phyloP scores from a whole-genome alignment of 352 stramenopile genomes.

The Phytophthora syringae region DNA sequence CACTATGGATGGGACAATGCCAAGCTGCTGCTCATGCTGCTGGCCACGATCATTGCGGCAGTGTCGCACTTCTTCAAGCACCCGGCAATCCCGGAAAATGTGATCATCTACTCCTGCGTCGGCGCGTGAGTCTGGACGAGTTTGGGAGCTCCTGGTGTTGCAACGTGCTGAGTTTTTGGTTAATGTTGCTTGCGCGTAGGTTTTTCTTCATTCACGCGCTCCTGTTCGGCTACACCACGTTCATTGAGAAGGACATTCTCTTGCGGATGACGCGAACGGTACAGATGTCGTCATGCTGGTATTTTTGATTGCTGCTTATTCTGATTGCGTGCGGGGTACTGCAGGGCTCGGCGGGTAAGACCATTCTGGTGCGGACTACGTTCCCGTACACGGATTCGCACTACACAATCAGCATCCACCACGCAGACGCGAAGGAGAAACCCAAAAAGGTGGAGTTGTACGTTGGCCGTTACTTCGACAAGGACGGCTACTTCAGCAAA shows the following conservation, averaged over 20 bases:
- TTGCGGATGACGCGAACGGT: conserved; percentile 77
- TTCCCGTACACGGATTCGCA: conserved; percentile 81
- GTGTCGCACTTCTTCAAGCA: conserved; percentile 78
- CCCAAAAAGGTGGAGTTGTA: conserved; percentile 74
- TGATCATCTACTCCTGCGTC: conserved; percentile 77
- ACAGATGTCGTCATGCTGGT: neutral
- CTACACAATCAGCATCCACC: conserved; percentile 69
- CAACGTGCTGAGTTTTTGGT: neutral
- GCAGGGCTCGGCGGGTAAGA: conserved; percentile 43
- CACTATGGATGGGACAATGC: conserved; percentile 87
- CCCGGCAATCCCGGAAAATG: conserved; percentile 60
- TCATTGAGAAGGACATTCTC: conserved; percentile 85
- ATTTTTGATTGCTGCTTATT: too few relatives aligned
- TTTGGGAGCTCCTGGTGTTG: neutral
- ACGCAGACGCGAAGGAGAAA: conserved; percentile 46
- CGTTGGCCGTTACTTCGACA: conserved; percentile 87
- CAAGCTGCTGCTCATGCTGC: conserved; percentile 82
- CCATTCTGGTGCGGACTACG: conserved; percentile 67
- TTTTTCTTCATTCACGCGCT: conserved; percentile 87
- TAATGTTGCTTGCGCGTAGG: conserved; percentile 33
- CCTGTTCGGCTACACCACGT: conserved; percentile 68
- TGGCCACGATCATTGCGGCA: conserved; percentile 65
- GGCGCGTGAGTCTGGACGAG: conserved; percentile 47
- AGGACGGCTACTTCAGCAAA: conserved; percentile 87
- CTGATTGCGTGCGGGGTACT: neutral